Base-by-base conservation (phyloP, 2,329 filamentous ascomycete genomes). In the Botrytis pseudocinerea region DNA sequence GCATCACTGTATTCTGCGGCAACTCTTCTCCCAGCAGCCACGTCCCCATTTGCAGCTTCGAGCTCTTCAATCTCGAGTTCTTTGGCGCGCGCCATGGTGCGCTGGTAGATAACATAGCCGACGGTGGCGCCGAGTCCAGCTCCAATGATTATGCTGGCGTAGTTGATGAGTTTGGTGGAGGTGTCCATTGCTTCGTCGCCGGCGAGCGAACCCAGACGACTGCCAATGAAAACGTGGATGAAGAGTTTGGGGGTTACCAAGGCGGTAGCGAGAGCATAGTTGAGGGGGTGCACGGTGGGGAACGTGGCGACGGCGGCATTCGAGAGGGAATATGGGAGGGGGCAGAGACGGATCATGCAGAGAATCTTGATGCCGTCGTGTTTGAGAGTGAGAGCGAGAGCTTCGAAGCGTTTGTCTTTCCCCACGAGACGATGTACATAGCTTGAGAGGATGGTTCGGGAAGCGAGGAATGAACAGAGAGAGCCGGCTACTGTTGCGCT, bases 291-390 rank as follows among this genome's bases (percentile, higher is more conserved):
- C 48, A 99, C 93, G 46, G 92, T 97, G 4, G 95, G 95, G 75
- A 99, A 95, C 1, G 96, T 98, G 44, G 94, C 94, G 72, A 99
- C 89, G 74, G 97, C 97, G 69, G 94, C 96, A 81, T 99, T 99
- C 80, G 93, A 95, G 77, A 98, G 85, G 70, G 93, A 96, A 82
- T 97, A 99, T 22, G 96, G 96, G 74, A 99, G 82, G 2, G 96
- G 96, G 79, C 95, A 98, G 76, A 98, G 88, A 44, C 96, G 89
- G 78, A 99, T 96, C 88, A 96, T 97, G 75, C 93, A 91, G 63
- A 99, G 87, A 71, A 98, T 90, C 79, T 94, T 92, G 69, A 99
- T 83, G 0, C 96, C 96, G 79, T 99, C 96, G 79, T 93, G 91
- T 76, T 97, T 94, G 75, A 99, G 85, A 12, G 96, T 96, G 78